Conservation (phyloP, 2,329 filamentous ascomycete species). For the Trichoderma asperellum region DNA sequence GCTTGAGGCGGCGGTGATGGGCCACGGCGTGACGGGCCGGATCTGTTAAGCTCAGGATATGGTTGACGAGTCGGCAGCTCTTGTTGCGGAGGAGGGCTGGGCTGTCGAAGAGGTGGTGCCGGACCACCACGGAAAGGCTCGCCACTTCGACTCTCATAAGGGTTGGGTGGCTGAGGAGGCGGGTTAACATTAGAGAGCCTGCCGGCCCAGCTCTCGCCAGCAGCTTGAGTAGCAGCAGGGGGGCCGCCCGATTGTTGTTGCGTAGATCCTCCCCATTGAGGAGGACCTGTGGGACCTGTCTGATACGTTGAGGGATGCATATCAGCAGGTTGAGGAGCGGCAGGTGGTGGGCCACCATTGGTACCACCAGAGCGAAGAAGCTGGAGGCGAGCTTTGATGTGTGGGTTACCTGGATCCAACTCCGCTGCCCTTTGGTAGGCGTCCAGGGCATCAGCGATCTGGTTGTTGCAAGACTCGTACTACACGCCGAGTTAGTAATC, state of each 20-base stretch:
- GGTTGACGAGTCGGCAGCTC: constrained; percentile 63
- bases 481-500: constrained; percentile 48
- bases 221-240: constrained; percentile 64
- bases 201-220: constrained; percentile 60
- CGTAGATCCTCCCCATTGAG: constrained; percentile 84
- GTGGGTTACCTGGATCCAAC: constrained; percentile 87
- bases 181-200: constrained; percentile 79
- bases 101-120: constrained; percentile 70
- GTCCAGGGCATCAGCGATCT: constrained; percentile 93
- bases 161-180: constrained; percentile 75
- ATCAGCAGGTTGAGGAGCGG: constrained; percentile 89
- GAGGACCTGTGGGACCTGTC: constrained; percentile 78
- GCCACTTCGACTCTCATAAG: constrained; percentile 75
- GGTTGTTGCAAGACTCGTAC: constrained; percentile 99
- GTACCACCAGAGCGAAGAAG: constrained; percentile 81
- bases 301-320: constrained; percentile 96
- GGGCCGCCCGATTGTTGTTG: constrained; percentile 60
- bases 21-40: constrained; percentile 50
- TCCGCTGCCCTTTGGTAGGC: constrained; percentile 94
- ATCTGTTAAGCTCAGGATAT: constrained; percentile 56
- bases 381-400: constrained; percentile 94
- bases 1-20: constrained; percentile 55
- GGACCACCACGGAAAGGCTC: constrained; percentile 68
- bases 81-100: constrained; percentile 76
- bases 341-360: constrained; percentile 72